phyloP scores from a whole-genome alignment of 2,329 filamentous ascomycete genomes.

The Aureobasidium sp. region DNA sequence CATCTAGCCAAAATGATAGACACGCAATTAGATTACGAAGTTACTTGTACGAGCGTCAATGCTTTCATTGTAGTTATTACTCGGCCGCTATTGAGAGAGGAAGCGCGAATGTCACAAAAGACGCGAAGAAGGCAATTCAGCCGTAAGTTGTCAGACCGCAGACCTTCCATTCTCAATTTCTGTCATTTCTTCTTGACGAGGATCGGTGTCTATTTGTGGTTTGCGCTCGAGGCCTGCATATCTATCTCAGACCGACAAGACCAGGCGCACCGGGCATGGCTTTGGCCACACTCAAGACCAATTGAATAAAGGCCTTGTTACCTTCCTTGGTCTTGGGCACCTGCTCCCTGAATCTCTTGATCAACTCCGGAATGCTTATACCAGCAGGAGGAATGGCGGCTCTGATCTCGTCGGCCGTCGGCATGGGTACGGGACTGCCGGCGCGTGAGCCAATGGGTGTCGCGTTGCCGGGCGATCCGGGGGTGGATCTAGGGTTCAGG shows the following conservation, averaged over 20 bases:
- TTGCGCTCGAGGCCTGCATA: not conserved
- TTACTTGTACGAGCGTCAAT: not conserved
- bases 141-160: not conserved
- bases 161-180: not conserved
- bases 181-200: not conserved
- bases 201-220: not conserved
- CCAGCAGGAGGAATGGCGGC: conserved; percentile 39
- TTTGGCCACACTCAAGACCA: conserved; percentile 34
- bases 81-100: not conserved
- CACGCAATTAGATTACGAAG: not conserved
- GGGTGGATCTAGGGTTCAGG: conserved; percentile 29
- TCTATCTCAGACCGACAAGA: conserved; percentile 1
- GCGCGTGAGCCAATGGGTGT: conserved; percentile 29
- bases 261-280: not conserved
- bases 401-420: conserved; percentile 39
- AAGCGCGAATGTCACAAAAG: not conserved
- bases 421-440: conserved; percentile 31
- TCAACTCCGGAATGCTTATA: conserved; percentile 36
- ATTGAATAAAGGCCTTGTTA: conserved; percentile 35
- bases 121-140: not conserved
- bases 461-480: conserved; percentile 31
- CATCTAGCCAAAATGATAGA: not conserved
- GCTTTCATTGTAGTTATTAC: not conserved
- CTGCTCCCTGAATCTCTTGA: conserved; percentile 36
- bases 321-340: conserved; percentile 32